Conservation (phyloP, 208 protist genomes). For the Wallacemonas sp. region DNA sequence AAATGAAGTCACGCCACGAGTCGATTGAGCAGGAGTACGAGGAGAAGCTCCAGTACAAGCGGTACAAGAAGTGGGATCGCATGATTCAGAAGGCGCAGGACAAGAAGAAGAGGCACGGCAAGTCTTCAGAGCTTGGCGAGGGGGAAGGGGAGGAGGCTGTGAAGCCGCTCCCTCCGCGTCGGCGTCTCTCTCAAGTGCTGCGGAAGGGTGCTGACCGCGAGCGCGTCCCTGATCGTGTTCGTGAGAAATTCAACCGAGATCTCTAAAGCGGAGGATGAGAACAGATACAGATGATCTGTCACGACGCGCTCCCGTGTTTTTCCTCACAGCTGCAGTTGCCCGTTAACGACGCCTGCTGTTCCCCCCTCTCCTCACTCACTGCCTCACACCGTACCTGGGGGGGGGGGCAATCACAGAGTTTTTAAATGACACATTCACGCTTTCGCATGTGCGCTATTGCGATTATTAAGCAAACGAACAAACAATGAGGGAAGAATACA, state of each 20-base stretch:
- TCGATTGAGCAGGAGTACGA: conserved; percentile 71
- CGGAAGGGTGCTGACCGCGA: conserved; percentile 60
- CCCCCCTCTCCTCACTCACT: too few relatives aligned
- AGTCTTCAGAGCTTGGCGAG: conserved; percentile 8
- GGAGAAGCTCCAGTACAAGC: conserved; percentile 50
- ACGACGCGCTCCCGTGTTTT: too few relatives aligned
- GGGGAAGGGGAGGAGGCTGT: conserved; percentile 22
- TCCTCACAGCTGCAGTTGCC: too few relatives aligned
- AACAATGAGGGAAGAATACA: too few relatives aligned
- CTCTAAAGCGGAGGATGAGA: conserved; percentile 31
- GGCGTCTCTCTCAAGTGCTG: conserved; percentile 68
- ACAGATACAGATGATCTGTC: too few relatives aligned
- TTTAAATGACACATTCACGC: too few relatives aligned
- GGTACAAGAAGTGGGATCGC: conserved; percentile 83
- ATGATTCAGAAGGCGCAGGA: conserved; percentile 66
- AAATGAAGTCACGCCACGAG: conserved; percentile 48
- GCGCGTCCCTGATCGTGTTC: conserved; percentile 43
- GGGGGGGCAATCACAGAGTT: too few relatives aligned
- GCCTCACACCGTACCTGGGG: too few relatives aligned
- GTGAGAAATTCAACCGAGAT: conserved; percentile 54
- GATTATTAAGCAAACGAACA: too few relatives aligned
- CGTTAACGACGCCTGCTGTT: too few relatives aligned
- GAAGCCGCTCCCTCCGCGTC: conserved; percentile 54
- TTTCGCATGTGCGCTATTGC: too few relatives aligned
- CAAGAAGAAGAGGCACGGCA: conserved; percentile 31